phyloP scores from a whole-genome alignment of 768 basidiomycete species.

The Hirschioporus abietinus region DNA sequence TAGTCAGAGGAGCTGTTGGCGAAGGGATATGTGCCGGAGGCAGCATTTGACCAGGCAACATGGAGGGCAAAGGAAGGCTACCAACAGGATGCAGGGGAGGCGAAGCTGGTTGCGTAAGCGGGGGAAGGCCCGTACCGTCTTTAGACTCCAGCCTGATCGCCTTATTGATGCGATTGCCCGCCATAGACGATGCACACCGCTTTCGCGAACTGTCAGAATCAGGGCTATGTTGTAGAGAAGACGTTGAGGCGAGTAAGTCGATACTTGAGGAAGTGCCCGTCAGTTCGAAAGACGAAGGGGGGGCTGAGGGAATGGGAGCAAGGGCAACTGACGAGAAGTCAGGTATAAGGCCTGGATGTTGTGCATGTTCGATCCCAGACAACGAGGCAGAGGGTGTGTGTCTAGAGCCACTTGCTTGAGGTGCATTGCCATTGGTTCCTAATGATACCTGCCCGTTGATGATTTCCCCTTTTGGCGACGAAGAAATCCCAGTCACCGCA shows the following conservation, averaged over 20 bases:
- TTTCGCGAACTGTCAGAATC: slow-evolving; percentile 39
- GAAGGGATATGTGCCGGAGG: background rate
- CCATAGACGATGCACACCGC: slow-evolving; percentile 45
- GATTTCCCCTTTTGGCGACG: background rate
- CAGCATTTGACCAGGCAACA: background rate
- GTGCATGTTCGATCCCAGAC: background rate
- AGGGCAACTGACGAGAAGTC: background rate
- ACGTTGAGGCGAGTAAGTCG: slow-evolving; percentile 12
- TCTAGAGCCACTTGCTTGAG: background rate
- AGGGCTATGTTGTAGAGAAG: slow-evolving; percentile 9
- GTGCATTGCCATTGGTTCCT: background rate
- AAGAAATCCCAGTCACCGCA: slow-evolving; percentile 31
- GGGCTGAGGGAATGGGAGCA: slow-evolving; percentile 14
- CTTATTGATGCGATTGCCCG: slow-evolving; percentile 40
- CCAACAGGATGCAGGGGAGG: background rate
- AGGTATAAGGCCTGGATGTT: background rate
- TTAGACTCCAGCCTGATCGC: slow-evolving; percentile 44
- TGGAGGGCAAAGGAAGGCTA: background rate
- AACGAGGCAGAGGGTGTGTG: slow-evolving; percentile 4
- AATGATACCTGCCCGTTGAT: background rate
- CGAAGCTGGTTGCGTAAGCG: slow-evolving; percentile 17
- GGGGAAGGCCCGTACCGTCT: slow-evolving; percentile 28
- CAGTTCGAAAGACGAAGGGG: slow-evolving; percentile 15
- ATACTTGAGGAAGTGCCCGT: slow-evolving; percentile 13
- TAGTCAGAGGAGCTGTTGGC: background rate